Percentiles rank a stretch among this genome's conserved stretches.
These are phyloP conservation scores for Pseudotsuga menziesii DNA, from an alignment of 75 land plant genomes.

Conservation along the genomic window DNA sequence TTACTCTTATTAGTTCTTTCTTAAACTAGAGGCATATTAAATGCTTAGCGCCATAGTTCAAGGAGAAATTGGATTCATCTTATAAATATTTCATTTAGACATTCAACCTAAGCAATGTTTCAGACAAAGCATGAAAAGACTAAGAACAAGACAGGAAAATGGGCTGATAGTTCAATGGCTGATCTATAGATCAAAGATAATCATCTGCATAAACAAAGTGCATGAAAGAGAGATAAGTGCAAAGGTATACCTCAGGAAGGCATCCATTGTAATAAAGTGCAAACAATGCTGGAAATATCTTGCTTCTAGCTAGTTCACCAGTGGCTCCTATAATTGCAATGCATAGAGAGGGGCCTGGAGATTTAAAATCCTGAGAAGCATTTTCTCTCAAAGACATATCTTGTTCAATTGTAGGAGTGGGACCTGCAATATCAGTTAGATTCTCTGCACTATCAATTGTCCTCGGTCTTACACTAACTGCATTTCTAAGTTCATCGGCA, in stretches of 20 bases:
- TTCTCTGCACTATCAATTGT: neutral
- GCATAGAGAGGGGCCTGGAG: conserved; percentile 29
- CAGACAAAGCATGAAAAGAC: neutral
- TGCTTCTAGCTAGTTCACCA: conserved; percentile 71
- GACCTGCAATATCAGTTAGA: neutral
- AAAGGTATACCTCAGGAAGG: conserved; percentile 54
- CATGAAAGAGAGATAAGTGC: neutral
- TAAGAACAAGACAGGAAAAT: neutral
- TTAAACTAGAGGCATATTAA: neutral
- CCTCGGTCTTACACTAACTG: neutral
- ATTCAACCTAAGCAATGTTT: neutral
- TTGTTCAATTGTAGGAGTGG: neutral
- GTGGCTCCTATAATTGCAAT: conserved; percentile 68
- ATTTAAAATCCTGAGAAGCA: neutral
- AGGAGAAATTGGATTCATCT: neutral
- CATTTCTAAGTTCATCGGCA: neutral
- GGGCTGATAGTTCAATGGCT: neutral
- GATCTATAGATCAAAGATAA: neutral
- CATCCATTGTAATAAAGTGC: conserved; percentile 65
- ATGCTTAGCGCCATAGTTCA: neutral
- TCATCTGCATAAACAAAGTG: neutral
- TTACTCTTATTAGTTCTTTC: neutral
- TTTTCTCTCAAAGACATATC: neutral
- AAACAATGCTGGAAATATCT: conserved; percentile 81
- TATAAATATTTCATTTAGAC: neutral